Evolutionary conservation across 2,329 filamentous ascomycete species (phyloP).

Genomic region (Cladosporium sp.): DNA sequence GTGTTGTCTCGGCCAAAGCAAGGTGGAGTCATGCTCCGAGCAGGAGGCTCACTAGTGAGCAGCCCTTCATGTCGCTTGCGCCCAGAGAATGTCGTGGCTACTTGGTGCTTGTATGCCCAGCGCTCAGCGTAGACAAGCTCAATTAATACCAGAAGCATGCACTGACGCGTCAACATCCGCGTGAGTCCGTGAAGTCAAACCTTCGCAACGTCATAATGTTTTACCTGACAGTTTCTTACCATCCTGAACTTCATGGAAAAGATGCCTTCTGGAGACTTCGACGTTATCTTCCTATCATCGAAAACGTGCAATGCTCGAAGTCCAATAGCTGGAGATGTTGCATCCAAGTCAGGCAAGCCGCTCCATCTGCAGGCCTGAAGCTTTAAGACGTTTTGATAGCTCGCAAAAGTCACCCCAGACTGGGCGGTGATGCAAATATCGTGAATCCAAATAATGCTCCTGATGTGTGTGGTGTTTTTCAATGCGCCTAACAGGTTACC

Average conservation of each 20-base stretch:
- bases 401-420: background rate
- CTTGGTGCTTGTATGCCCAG: background rate
- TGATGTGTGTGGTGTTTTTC: background rate
- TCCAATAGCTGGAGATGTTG: too few relatives aligned
- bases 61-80: background rate
- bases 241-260: background rate
- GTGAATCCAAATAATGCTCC: background rate
- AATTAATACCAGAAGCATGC: background rate
- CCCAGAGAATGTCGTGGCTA: background rate
- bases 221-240: background rate
- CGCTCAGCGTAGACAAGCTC: too few relatives aligned
- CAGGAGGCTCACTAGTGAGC: background rate
- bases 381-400: background rate
- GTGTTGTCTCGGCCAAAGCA: background rate
- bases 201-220: constrained; percentile 7
- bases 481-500: background rate
- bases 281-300: background rate
- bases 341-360: too few relatives aligned
- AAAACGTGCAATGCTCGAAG: background rate
- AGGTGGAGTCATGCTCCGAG: background rate
- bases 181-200: constrained; percentile 4
- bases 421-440: background rate
- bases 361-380: background rate
- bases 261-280: background rate
- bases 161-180: constrained; percentile 5